A percentile compares a stretch with the other conserved stretches of the same genome.
phyloP scores from a whole-genome alignment of 2,329 filamentous ascomycete species.

The Thielaviopsis ethacetica region DNA sequence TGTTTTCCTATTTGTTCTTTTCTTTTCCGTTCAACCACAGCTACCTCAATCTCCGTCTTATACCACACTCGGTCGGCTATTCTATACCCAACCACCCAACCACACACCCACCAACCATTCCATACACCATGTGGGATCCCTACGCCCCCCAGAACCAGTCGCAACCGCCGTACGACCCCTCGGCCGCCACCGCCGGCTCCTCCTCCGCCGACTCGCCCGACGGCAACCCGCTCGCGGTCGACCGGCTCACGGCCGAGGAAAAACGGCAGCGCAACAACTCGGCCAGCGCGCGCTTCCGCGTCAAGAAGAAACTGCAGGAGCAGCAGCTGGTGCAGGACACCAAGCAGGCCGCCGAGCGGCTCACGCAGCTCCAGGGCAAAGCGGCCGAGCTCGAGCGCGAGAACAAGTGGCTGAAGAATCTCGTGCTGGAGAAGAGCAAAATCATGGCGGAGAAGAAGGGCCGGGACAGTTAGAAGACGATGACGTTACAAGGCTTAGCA shows the following conservation, averaged over 20 bases:
- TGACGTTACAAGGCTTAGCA: not conserved
- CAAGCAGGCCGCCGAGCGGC: slow-evolving; percentile 46
- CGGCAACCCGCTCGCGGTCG: not conserved
- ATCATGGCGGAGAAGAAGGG: not conserved
- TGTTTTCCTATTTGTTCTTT: too few species aligned
- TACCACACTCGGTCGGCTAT: too few species aligned
- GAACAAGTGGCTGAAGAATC: slow-evolving; percentile 43
- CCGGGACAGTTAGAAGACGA: not conserved
- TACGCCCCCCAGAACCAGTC: slow-evolving; percentile 1
- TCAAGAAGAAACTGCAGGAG: slow-evolving; percentile 56
- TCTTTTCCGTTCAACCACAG: too few species aligned
- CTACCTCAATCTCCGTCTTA: too few species aligned
- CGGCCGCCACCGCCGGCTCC: not conserved
- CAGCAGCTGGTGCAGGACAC: slow-evolving; percentile 42
- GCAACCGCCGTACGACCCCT: not conserved
- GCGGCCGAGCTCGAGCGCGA: slow-evolving; percentile 41
- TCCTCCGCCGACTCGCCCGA: not conserved
- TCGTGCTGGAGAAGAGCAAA: slow-evolving; percentile 36
- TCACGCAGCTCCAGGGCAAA: slow-evolving; percentile 36
- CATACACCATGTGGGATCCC: slow-evolving; percentile 10
- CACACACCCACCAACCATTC: not conserved
- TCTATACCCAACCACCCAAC: not conserved
- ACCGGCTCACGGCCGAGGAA: slow-evolving; percentile 31
- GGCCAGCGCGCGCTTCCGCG: slow-evolving; percentile 48
- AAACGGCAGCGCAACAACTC: slow-evolving; percentile 53